Evolutionary conservation across 306 rosid species (phyloP).

Genomic region (Abrus precatorius): DNA sequence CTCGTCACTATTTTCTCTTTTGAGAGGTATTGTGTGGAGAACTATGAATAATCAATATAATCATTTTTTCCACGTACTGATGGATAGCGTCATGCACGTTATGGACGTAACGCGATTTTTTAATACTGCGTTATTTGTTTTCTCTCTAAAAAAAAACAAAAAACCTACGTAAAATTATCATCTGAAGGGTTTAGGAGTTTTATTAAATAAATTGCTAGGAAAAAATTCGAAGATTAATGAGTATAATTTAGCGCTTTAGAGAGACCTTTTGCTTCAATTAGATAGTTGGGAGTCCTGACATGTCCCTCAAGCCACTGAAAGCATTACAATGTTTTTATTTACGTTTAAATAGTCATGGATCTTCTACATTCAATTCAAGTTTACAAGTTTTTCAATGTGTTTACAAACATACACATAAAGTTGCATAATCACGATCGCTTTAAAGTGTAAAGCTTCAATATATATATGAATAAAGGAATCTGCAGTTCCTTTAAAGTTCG

Average conservation of each 20-base stretch:
- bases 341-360: no score
- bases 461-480: conserved; percentile 28
- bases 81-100: neutral
- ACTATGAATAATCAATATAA: neutral
- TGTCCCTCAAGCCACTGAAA: neutral
- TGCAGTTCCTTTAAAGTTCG: conserved; percentile 34
- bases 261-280: neutral
- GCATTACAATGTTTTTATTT: neutral
- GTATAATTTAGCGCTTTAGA: neutral
- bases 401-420: no score
- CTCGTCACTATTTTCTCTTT: no score
- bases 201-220: neutral
- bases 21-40: neutral
- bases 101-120: neutral
- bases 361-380: no score
- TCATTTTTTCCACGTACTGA: neutral
- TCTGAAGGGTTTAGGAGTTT: neutral
- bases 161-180: neutral
- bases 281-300: neutral
- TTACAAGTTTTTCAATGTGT: no score
- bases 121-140: no score
- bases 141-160: no score
- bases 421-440: neutral
- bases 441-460: conserved; percentile 1
- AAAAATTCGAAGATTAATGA: neutral